Evolutionary conservation across 768 basidiomycete genomes (phyloP).

Genomic region (Suillus tomentosus): DNA sequence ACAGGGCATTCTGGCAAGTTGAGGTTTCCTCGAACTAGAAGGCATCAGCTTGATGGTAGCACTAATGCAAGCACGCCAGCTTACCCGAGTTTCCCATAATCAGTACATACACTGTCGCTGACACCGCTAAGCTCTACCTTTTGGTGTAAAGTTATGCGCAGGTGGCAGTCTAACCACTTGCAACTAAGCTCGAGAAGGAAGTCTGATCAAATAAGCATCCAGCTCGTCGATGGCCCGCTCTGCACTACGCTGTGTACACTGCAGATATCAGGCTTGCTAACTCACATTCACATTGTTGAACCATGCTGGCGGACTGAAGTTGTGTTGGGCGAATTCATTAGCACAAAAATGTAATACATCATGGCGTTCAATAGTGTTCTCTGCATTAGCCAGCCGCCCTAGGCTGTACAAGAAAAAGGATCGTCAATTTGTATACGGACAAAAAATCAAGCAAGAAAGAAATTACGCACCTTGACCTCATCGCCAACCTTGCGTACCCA

Average conservation of each 20-base stretch:
- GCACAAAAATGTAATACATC: slow-evolving; percentile 2
- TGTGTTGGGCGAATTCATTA: neutral
- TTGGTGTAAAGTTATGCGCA: too few species aligned
- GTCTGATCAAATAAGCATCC: neutral
- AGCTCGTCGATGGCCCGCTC: neutral
- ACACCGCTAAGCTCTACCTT: too few species aligned
- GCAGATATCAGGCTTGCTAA: neutral
- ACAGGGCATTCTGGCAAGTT: neutral
- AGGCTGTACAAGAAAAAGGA: slow-evolving; percentile 16
- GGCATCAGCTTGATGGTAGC: neutral
- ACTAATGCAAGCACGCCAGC: too few species aligned
- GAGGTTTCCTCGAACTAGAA: neutral
- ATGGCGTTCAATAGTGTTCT: neutral
- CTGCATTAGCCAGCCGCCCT: slow-evolving; percentile 13
- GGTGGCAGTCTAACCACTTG: too few species aligned
- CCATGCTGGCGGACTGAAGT: neutral
- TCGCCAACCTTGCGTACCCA: slow-evolving; percentile 68
- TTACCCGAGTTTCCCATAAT: too few species aligned
- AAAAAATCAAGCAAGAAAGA: neutral
- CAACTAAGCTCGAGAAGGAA: neutral
- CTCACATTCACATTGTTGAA: neutral
- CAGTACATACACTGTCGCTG: too few species aligned
- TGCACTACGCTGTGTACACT: neutral
- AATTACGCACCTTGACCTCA: slow-evolving; percentile 66
- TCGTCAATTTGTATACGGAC: neutral